Conservation (phyloP, 2,329 filamentous ascomycete genomes). For the Fusarium pseudocircinatum region DNA sequence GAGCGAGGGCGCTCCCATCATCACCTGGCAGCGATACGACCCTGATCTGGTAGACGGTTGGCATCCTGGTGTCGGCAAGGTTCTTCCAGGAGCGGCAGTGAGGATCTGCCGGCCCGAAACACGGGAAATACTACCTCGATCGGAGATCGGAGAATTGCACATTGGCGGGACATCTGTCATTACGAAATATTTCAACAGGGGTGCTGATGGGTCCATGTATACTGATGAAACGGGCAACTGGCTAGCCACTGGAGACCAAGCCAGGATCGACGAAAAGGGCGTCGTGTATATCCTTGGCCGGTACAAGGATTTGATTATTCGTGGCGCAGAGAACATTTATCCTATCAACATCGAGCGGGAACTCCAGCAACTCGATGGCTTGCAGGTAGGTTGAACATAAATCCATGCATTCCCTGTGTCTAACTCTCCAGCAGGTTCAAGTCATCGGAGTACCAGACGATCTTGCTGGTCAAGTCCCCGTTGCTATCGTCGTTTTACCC, state of each 20-base stretch:
- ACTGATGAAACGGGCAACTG: conserved; percentile 47
- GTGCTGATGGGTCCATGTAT: conserved; percentile 48
- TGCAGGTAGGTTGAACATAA: conserved; percentile 35
- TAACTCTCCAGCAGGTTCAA: conserved; percentile 44
- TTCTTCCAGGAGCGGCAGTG: conserved; percentile 51
- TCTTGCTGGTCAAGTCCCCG: conserved; percentile 58
- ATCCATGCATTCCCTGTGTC: background rate
- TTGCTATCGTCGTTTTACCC: conserved; percentile 54
- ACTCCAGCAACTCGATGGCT: conserved; percentile 48
- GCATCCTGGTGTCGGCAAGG: conserved; percentile 54
- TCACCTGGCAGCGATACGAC: conserved; percentile 52
- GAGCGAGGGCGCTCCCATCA: conserved; percentile 55
- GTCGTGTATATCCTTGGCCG: conserved; percentile 52
- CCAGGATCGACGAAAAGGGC: conserved; percentile 50
- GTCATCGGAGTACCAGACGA: conserved; percentile 57
- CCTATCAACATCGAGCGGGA: conserved; percentile 50
- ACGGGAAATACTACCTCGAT: conserved; percentile 42
- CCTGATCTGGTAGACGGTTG: conserved; percentile 45
- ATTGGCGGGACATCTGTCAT: conserved; percentile 51
- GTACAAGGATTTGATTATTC: conserved; percentile 58
- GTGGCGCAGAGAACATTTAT: conserved; percentile 57
- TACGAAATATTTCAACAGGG: conserved; percentile 45
- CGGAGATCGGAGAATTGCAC: conserved; percentile 53
- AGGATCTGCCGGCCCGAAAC: conserved; percentile 50
- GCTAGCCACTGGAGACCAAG: conserved; percentile 55